Evolutionary conservation across 768 basidiomycete genomes (phyloP).

Genomic region (Cyclocybe cylindracea): DNA sequence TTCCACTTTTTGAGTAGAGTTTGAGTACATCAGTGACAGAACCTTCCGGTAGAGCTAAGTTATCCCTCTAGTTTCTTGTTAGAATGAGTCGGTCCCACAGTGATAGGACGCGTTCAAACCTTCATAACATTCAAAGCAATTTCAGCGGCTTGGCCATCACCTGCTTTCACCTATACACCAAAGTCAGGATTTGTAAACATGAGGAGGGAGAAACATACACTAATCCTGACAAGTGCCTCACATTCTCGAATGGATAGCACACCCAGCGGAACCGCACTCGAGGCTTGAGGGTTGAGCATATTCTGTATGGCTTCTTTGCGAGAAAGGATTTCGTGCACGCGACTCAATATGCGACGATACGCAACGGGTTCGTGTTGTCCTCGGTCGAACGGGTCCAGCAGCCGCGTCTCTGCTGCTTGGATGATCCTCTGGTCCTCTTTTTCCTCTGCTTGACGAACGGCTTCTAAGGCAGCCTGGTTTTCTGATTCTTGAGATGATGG

Average conservation of each 20-base stretch:
- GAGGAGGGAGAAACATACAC: slow-evolving; percentile 35
- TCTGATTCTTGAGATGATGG: slow-evolving; percentile 7
- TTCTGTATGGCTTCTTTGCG: slow-evolving; percentile 31
- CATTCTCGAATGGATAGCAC: slow-evolving; percentile 55
- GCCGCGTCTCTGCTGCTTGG: slow-evolving; percentile 32
- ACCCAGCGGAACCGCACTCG: slow-evolving; percentile 38
- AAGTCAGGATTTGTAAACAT: background rate
- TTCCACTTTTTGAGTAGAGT: slow-evolving; percentile 47
- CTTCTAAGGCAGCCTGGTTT: slow-evolving; percentile 14
- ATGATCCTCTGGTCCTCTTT: slow-evolving; percentile 37
- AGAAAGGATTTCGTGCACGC: slow-evolving; percentile 33
- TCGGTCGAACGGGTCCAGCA: slow-evolving; percentile 19
- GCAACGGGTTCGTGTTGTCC: slow-evolving; percentile 15
- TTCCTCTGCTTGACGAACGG: slow-evolving; percentile 16
- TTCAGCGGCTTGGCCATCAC: slow-evolving; percentile 53
- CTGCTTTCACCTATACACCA: slow-evolving; percentile 39
- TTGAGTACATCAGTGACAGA: slow-evolving; percentile 49
- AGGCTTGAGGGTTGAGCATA: slow-evolving; percentile 11
- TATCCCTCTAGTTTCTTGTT: slow-evolving; percentile 35
- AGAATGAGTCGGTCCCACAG: background rate
- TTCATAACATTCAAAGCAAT: slow-evolving; percentile 55
- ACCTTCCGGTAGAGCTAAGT: slow-evolving; percentile 40
- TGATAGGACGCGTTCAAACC: slow-evolving; percentile 26
- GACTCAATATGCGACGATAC: slow-evolving; percentile 35
- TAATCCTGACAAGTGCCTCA: slow-evolving; percentile 52